Base-by-base conservation (phyloP, 2,329 filamentous ascomycete genomes). In the Neopestalotiopsis rosae region DNA sequence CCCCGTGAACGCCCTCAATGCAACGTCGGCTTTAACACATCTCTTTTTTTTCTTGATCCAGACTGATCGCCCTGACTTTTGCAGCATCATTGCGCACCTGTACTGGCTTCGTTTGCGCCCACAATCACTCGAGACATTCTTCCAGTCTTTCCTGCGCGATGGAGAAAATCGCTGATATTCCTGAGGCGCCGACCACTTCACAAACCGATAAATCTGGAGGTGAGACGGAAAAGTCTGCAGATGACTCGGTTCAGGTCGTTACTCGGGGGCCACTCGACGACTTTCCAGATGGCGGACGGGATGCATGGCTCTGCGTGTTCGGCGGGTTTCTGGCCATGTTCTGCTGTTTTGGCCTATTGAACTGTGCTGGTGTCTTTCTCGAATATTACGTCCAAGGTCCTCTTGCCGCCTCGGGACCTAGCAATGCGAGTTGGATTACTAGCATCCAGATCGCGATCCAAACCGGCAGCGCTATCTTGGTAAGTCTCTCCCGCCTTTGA, bases 221-320 rank as follows among this genome's bases (percentile, higher is more conserved):
- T 14, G 40, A 14, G 40, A 42, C 40, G 10, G 40, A 42, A 42
- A 42, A 42, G 40, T 42, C 40, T 49, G 42, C 42, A 49, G 42
- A 49, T 17, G 42, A 49, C 17, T 49, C 42, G 13, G 5, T 17
- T 14, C 12, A 49, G 42, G 10, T 14, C 7, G 20, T 17, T 5
- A 49, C 4, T 49, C 42, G 2, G 17, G 42, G 12, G 5, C 13
- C 42, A 14, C 13, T 17, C 3, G 56, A 32, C 2, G 56, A 58
- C 61, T 89, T 89, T 69, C 89, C 89, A 1, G 89, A 91, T 72
- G 89, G 89, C 57, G 89, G 89, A 2, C 61, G 76, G 2, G 78
- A 86, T 70, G 89, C 89, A 7, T 90, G 88, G 87, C 80, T 88
- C 10, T 85, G 86, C 1, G 88, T 91, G 4, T 75, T 83, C n/a